phyloP scores from a whole-genome alignment of 1,284 basidiomycete genomes.

The Pterula multifida region DNA sequence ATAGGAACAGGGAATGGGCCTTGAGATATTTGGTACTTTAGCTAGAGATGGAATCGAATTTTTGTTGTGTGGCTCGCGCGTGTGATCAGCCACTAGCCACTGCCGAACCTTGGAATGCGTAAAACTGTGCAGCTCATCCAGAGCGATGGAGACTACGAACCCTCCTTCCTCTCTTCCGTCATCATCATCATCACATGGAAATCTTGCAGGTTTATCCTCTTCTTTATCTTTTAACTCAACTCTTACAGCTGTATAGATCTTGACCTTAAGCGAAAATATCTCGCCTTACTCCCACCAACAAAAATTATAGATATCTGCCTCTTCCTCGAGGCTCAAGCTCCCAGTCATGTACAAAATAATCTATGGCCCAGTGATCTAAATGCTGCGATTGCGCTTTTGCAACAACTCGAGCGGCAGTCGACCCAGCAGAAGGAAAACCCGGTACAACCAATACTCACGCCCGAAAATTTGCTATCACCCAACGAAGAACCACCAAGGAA shows the following conservation, averaged over 20 bases:
- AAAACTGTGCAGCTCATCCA: constrained; percentile 1
- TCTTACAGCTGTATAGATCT: constrained; percentile 11
- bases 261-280: constrained; percentile 55
- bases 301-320: constrained; percentile 70
- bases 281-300: constrained; percentile 46
- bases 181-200: not conserved
- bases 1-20: too few species aligned
- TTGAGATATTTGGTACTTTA: not conserved
- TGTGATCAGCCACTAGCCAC: not conserved
- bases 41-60: not conserved
- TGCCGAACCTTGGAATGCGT: not conserved
- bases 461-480: not conserved
- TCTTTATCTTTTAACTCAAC: not conserved
- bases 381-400: constrained; percentile 44
- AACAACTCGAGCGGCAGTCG: constrained; percentile 19
- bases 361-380: constrained; percentile 62
- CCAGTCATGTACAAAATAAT: constrained; percentile 40
- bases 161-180: not conserved
- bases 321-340: constrained; percentile 54
- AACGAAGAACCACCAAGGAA: not conserved
- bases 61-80: not conserved
- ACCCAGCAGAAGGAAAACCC: constrained; percentile 10
- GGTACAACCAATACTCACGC: constrained; percentile 1
- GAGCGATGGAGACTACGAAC: not conserved
- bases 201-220: not conserved